phyloP scores from a whole-genome alignment of 129 eudicot genomes.

The Gnaphalium uliginosum region DNA sequence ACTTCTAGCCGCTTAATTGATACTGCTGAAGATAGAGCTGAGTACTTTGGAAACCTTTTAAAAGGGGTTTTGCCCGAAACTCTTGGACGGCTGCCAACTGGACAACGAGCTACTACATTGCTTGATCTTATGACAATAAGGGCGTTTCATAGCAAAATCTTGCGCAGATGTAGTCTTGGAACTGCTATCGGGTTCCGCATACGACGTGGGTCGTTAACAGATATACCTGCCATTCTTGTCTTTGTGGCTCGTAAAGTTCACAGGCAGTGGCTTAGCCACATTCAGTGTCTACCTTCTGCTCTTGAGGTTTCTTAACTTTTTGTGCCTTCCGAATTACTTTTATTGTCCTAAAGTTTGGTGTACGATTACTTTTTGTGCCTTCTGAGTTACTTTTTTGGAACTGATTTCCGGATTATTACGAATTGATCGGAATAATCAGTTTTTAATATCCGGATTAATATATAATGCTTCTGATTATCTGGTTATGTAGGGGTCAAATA shows the following conservation, averaged over 20 bases:
- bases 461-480: no score
- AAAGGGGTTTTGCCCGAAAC: constrained; percentile 77
- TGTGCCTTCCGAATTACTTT: constrained; percentile 23
- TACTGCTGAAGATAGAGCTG: constrained; percentile 70
- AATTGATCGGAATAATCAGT: no score
- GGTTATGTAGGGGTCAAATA: no score
- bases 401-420: no score
- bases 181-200: constrained; percentile 79
- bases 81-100: constrained; percentile 55
- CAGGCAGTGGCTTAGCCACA: constrained; percentile 65
- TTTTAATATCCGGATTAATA: no score
- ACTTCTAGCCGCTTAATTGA: constrained; percentile 50
- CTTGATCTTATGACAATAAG: constrained; percentile 83
- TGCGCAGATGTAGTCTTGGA: constrained; percentile 67
- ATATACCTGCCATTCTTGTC: constrained; percentile 83
- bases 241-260: constrained; percentile 81
- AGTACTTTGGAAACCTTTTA: constrained; percentile 70
- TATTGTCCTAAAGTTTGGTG: constrained; percentile 16
- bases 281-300: constrained; percentile 59
- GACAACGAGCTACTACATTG: constrained; percentile 67
- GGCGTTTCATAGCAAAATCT: constrained; percentile 71
- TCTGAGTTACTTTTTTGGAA: no score
- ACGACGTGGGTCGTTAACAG: constrained; percentile 57
- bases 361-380: no score
- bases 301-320: constrained; percentile 62